Conservation (phyloP, 139 green algal genomes). For the Chlorella sp. region DNA sequence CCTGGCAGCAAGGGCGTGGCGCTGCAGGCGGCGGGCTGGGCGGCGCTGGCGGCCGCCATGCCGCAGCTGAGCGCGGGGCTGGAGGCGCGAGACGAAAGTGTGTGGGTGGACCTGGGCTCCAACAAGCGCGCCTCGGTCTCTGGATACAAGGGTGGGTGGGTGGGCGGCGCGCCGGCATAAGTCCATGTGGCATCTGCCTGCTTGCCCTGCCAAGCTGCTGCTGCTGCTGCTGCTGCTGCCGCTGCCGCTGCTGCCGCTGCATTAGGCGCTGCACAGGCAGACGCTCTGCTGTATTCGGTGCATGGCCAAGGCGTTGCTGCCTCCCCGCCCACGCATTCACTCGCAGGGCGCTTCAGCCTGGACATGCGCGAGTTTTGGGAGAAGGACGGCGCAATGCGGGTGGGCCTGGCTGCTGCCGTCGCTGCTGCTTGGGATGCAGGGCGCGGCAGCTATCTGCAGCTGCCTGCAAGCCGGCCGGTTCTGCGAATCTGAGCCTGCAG, state of each 20-base stretch:
- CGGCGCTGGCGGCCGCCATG: not conserved
- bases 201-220: not conserved
- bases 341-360: constrained; percentile 37
- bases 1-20: not conserved
- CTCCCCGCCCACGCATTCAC: too few species aligned
- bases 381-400: constrained; percentile 51
- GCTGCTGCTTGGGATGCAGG: too few species aligned
- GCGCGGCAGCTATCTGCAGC: too few species aligned
- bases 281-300: not conserved
- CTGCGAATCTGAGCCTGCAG: too few species aligned
- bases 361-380: constrained; percentile 65
- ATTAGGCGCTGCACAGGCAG: too few species aligned
- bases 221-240: too few species aligned
- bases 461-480: too few species aligned
- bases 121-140: constrained; percentile 33
- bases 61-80: not conserved
- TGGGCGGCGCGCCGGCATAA: too few species aligned
- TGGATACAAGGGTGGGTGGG: constrained; percentile 32
- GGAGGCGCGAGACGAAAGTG: not conserved
- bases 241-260: too few species aligned
- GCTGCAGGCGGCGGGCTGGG: constrained; percentile 25
- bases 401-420: not conserved
- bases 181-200: too few species aligned
- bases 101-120: not conserved
- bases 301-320: too few species aligned